Evolutionary conservation across 495 filamentous ascomycete genomes (phyloP), one percentile per base, ranked within the genome.

Genomic region (Niebla homalea): DNA sequence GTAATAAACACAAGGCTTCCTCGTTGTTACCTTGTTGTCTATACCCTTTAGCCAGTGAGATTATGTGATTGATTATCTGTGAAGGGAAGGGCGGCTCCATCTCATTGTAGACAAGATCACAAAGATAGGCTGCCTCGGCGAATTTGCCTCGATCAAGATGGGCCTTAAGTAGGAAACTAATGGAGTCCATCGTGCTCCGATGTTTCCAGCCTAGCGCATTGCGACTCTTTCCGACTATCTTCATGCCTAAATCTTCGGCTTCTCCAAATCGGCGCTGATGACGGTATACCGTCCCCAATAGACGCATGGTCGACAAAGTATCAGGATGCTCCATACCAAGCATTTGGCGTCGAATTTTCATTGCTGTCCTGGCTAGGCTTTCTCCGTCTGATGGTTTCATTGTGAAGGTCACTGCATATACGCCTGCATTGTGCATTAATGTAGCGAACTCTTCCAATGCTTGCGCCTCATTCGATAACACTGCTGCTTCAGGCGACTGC

Each of bases 191-290:
- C n/a, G 57, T 55, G 39, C 48, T 35, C 20, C 43, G 56, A 49
- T 60, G 57, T 21, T 57, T 42, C 23, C n/a, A 19, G n/a, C 57
- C 55, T 16, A 54, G 19, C 18, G 18, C 25, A 22, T 36, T 37
- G 6, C 37, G 6, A 3, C 53, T 41, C 5, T 32, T 38, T 20
- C 48, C 20, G 22, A 51, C 2, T 5, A 52, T 19, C 2, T 21
- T 5, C 26, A 25, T 16, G 25, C 36, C 7, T 18, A 48, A 2
- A 18, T 37, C 26, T 36, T 48, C 25, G 16, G 45, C 45, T 22
- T 48, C 11, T 36, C 14, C 6, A 8, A 2, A 37, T 15, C 10
- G 20, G 23, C 45, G 23, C 14, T 35, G 15, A 19, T 3, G 15
- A 3, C 21, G 1, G 25, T 25, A 21, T 36, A 26, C 36, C 2